Base-by-base conservation (phyloP, 371 early-diverging fungal species). In the Mortierella sp. region DNA sequence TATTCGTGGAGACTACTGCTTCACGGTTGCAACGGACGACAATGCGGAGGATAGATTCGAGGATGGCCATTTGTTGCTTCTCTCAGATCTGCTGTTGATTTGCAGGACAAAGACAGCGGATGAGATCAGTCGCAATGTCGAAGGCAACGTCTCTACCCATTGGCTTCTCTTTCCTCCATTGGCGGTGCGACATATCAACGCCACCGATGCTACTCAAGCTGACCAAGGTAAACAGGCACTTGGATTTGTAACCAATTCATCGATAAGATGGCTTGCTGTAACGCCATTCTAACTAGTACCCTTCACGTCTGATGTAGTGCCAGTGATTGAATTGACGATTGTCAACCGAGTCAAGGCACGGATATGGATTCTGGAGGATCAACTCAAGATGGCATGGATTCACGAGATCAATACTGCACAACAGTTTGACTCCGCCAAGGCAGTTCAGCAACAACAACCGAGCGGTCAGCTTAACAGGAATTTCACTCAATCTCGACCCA, bases 81-180 rank as follows among this genome's bases (percentile, higher is more conserved):
- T 83, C 22, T 78, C 84, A 19, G 84, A 83, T 48, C 47, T 83
- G 37, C 58, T 83, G 24, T 44, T 83, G 66, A 78, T 83, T 67
- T 83, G 84, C 53, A 71, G 79, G 45, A 41, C 76, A 61, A 83
- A 83, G 65, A 73, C 84, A 1, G 43, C 64, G 11, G 70, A 78
- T 13, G 84, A 83, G 45, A 73, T 79, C 34, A 76, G 76, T 19
- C 41, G 50, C 31, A 83, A 83, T 64, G 76, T 76, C 9, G 79
- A 83, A 19, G 84, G 76, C 9, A 64, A 78, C 34, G 37, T 70
- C 13, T 83, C 84, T 2, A 34, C 40, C 16, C 70, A 73, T 66
- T 83, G 84, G 84, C 68, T 83, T 2, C 53, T 83, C 40, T 83
- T 83, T 65, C 84, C 84, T 45, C 84, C 84, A 41, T 58, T 83